Base-by-base conservation (phyloP, 2,329 filamentous ascomycete species). In the Monilinia aucupariae region DNA sequence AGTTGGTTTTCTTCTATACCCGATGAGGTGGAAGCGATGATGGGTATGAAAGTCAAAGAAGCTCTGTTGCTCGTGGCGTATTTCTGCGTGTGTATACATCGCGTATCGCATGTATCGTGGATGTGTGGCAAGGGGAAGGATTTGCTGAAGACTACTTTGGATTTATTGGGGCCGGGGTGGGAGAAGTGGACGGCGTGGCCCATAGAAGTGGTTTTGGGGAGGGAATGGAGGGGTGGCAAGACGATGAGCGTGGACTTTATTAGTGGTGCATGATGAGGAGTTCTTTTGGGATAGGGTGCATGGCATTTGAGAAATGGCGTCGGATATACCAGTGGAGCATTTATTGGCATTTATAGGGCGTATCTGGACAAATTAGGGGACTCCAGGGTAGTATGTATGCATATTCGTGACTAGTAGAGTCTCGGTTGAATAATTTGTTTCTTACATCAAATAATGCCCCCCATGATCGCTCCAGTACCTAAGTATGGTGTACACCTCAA, bases 41-140 rank as follows among this genome's bases (percentile, higher is more conserved):
- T 77, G 37, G 71, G 72, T 47, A 64, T 70, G 27, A 72, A 73
- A 53, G 68, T 70, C 15, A 76, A 76, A 10, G 71, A 76, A 64
- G 75, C 75, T 7, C 55, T 78, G 58, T 65, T 77, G 25, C 70
- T 77, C 41, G 70, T 76, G 5, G 72, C 72, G 15, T 72, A 75
- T 66, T 78, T 75, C 64, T 77, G 75, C 63, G 73, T 75, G 43
- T 68, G 74, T 10, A 63, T 80, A 59, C 75, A 78, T 66, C 68
- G 70, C 22, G 50, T 77, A 37, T 72, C 73, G 15, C 62, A 71
- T 30, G 66, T 73, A 49, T 80, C 77, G 76, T 80, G 78, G 77
- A 74, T 78, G 68, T 70, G 75, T 4, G 75, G 77, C 15, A 79
- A 77, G 73, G 74, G 74, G 5, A 69, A 69, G 43, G 73, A 74